Evolutionary conservation across 768 basidiomycete species (phyloP).

Genomic region (Lentinula sp.): DNA sequence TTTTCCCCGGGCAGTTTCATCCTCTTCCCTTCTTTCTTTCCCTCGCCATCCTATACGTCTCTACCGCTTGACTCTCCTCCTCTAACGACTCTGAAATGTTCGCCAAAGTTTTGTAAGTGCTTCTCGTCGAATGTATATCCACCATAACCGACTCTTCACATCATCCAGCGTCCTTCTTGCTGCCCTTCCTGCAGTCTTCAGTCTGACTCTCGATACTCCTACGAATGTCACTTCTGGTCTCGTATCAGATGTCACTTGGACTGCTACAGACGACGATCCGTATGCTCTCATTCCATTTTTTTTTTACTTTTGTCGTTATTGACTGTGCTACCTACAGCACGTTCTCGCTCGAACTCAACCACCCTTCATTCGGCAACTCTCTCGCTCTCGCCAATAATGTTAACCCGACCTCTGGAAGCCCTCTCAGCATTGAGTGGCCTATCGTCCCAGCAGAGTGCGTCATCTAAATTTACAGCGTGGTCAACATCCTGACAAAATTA

Average conservation of each 20-base stretch:
- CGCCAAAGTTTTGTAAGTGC: not conserved
- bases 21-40: too few species aligned
- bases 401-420: not conserved
- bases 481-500: not conserved
- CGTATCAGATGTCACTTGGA: not conserved
- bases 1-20: too few species aligned
- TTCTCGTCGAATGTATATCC: too few species aligned
- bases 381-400: conserved; percentile 4
- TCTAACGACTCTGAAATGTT: conserved; percentile 2
- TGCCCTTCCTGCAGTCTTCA: not conserved
- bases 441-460: conserved; percentile 4
- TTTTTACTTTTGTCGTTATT: not conserved
- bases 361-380: not conserved
- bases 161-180: not conserved
- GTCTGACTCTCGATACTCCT: not conserved
- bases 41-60: not conserved
- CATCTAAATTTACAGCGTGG: not conserved
- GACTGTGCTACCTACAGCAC: not conserved
- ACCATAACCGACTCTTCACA: not conserved
- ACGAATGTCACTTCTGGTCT: conserved; percentile 5
- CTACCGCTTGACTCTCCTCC: not conserved
- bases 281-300: not conserved
- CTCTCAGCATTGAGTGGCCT: not conserved
- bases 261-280: not conserved
- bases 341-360: not conserved